These are phyloP conservation scores for Nemania diffusa DNA, from an alignment of 2,329 filamentous ascomycete species.

Conservation along the genomic window DNA sequence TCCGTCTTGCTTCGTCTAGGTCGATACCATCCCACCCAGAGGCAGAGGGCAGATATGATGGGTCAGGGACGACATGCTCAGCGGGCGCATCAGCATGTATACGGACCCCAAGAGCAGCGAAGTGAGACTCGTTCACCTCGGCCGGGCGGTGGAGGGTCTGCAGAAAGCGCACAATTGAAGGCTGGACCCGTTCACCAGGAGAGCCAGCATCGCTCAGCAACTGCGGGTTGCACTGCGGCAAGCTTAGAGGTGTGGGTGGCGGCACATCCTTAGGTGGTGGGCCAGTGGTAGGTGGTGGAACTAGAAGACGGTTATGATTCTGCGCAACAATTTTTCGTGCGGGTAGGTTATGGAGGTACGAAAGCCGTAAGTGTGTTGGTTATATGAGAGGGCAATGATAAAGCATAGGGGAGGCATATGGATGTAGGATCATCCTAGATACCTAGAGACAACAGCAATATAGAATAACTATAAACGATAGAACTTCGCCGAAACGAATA, in stretches of 20 bases:
- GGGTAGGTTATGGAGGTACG: constrained; percentile 2
- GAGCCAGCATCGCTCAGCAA: constrained; percentile 33
- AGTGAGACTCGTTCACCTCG: constrained; percentile 60
- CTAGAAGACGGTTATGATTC: constrained; percentile 43
- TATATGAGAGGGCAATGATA: not conserved
- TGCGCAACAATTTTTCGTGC: constrained; percentile 20
- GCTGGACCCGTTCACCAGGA: constrained; percentile 37
- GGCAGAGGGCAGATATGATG: constrained; percentile 64
- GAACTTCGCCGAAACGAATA: not conserved
- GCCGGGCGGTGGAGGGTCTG: constrained; percentile 64
- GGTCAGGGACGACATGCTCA: constrained; percentile 64
- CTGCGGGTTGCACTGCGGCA: constrained; percentile 58
- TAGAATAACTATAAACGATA: not conserved
- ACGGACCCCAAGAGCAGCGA: constrained; percentile 68
- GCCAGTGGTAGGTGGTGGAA: constrained; percentile 41
- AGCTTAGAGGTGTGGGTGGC: constrained; percentile 64
- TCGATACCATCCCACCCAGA: constrained; percentile 61
- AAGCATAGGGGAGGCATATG: not conserved
- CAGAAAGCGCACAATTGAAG: constrained; percentile 61
- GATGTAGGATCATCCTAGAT: not conserved
- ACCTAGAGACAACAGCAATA: not conserved
- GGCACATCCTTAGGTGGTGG: constrained; percentile 62
- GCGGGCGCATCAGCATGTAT: constrained; percentile 62
- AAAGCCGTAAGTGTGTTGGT: not conserved
- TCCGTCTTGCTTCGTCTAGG: constrained; percentile 60